Percentiles rank a stretch among this genome's conserved stretches.
Conservation (phyloP, 1,284 basidiomycete genomes). For the Ceratobasidium sp. region DNA sequence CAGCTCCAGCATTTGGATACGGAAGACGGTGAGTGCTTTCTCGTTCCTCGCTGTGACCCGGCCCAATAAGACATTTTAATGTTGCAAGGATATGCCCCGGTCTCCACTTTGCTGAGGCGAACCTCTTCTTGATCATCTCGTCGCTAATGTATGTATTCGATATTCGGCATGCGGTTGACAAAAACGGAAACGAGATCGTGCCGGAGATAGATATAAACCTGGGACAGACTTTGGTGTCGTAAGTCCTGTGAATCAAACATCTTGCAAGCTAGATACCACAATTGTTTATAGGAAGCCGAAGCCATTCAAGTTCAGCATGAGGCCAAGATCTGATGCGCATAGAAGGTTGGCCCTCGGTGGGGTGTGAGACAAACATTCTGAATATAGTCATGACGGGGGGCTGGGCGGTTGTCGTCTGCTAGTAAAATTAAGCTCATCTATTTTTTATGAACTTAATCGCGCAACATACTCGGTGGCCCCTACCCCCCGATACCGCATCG, state of each 20-base stretch:
- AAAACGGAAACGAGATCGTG: conserved; percentile 1
- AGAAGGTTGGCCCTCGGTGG: neutral
- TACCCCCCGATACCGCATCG: neutral
- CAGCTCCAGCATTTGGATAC: conserved; percentile 17
- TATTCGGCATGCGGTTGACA: conserved; percentile 9
- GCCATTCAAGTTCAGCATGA: conserved; percentile 25
- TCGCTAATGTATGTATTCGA: conserved; percentile 19
- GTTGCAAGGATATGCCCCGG: conserved; percentile 12
- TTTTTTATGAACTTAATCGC: conserved; percentile 6
- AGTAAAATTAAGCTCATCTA: neutral
- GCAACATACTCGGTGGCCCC: neutral
- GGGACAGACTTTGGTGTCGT: neutral
- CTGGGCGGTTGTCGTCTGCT: too few species aligned
- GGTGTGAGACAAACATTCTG: neutral
- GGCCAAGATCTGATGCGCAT: conserved; percentile 29
- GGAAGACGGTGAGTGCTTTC: conserved; percentile 6
- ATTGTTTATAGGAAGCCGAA: neutral
- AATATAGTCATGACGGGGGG: neutral
- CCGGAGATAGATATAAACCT: neutral
- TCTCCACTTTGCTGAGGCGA: conserved; percentile 22
- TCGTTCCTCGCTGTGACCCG: neutral
- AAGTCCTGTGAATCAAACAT: neutral
- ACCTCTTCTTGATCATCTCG: conserved; percentile 8
- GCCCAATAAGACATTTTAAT: neutral
- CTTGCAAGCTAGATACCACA: neutral